Evolutionary conservation across 257 asterid genomes (phyloP), one percentile per base, ranked within the genome.

Genomic region (Galeopsis tetrahit): DNA sequence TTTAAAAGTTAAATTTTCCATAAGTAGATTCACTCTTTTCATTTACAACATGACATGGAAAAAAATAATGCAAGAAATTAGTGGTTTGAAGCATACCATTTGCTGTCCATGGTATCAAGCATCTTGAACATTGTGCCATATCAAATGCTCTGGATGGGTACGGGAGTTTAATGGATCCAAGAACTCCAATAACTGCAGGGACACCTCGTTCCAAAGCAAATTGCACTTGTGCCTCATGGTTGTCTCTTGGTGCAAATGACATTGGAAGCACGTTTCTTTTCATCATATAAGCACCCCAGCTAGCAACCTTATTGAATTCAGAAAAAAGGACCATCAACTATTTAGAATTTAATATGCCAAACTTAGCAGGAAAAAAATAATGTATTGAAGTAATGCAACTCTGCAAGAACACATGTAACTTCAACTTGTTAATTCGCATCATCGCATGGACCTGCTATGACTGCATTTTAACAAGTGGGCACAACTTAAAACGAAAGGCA

Each of bases 211-310:
- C 98, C 84, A 90, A 78, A 10, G 98, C 98, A 82, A 90, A 93
- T 69, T 93, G 98, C 65, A 93, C 98, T 72, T 93, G 98, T 15
- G 97, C 97, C 89, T 93, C 98, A 4, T 93, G 98, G 75, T 90
- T 90, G 77, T 93, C 97, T 82, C 88, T 88, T 31, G 97, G 97
- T 60, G 97, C 97, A 82, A 93, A 93, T 48, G 98, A 93, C 93
- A 93, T 89, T 1, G 96, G 28, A 78, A 90, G 73, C 74, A 93
- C 88, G 61, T 93, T 93, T 80, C 90, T 88, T 84, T 88, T 93
- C 81, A 90, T 68, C 90, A 88, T 59, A 85, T 93, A 90, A 63
- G 98, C 98, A 71, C 97, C 98, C 96, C 96, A 93, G 82, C 98
- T 93, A 46, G 96, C 98, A 74, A 93, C 97, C 98, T 93, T 58